Percentiles rank a stretch among this genome's conserved stretches.
These are phyloP conservation scores for Septoria petroselini DNA, from an alignment of 2,329 filamentous ascomycete genomes.

Conservation along the genomic window DNA sequence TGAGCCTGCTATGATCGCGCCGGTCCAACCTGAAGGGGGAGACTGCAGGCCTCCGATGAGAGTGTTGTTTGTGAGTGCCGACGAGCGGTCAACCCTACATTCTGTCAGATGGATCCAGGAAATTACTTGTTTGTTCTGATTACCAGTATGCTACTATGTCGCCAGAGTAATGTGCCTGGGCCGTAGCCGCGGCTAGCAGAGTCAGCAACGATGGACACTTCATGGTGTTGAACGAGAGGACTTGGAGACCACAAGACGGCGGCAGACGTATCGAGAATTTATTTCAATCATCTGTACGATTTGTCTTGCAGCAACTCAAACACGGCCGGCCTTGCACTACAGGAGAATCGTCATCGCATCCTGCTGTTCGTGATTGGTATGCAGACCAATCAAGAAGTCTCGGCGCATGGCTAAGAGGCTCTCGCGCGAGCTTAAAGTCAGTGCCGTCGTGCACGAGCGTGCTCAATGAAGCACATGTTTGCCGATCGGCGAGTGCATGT, in stretches of 20 bases:
- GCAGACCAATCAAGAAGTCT: constrained; percentile 1
- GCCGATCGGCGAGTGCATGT: no score
- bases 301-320: background rate
- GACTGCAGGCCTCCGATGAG: constrained; percentile 32
- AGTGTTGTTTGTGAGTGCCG: constrained; percentile 28
- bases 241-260: no score
- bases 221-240: background rate
- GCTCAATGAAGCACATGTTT: no score
- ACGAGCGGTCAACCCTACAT: constrained; percentile 5
- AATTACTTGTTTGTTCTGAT: background rate
- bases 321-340: background rate
- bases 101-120: constrained; percentile 2
- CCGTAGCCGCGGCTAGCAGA: constrained; percentile 3
- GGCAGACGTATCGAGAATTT: no score
- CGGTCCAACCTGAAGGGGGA: constrained; percentile 33
- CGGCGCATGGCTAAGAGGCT: constrained; percentile 10
- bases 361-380: background rate
- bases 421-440: background rate
- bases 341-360: background rate
- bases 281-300: background rate
- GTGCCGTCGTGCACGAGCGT: background rate
- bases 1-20: constrained; percentile 32
- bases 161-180: constrained; percentile 13
- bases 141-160: constrained; percentile 25
- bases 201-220: constrained; percentile 13